Evolutionary conservation across 257 asterid species (phyloP).

Genomic region (Orobanche coerulescens): DNA sequence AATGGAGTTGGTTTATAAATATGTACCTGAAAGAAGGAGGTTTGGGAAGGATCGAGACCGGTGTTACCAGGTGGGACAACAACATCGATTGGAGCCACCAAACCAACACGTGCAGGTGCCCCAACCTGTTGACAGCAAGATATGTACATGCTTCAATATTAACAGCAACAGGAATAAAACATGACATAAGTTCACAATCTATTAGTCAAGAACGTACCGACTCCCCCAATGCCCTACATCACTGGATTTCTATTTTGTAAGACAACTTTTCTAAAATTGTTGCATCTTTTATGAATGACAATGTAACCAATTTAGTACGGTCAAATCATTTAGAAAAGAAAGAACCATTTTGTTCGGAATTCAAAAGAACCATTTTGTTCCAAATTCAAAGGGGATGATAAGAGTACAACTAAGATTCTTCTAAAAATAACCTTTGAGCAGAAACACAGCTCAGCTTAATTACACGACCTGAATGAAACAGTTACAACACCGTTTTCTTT

Average conservation of each 20-base stretch:
- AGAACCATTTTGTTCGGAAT: neutral
- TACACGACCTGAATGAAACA: neutral
- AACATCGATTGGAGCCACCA: constrained; percentile 92
- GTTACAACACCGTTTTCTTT: neutral
- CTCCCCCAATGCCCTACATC: neutral
- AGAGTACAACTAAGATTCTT: neutral
- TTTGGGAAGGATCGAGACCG: constrained; percentile 95
- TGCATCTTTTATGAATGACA: too few species aligned
- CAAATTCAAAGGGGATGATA: too few species aligned
- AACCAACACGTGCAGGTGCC: constrained; percentile 98
- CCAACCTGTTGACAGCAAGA: constrained; percentile 54
- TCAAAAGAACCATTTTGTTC: too few species aligned
- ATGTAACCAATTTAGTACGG: too few species aligned
- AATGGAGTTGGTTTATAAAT: neutral
- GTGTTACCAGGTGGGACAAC: constrained; percentile 98
- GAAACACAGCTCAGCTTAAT: neutral
- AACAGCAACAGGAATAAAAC: neutral
- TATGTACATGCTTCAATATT: neutral
- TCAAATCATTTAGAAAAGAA: neutral
- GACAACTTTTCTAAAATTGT: neutral
- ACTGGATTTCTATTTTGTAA: neutral
- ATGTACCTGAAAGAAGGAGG: constrained; percentile 97
- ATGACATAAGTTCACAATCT: neutral
- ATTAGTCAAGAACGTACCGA: too few species aligned
- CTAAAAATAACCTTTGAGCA: neutral